Conservation (phyloP, 306 rosid species). For the Delonix regia region DNA sequence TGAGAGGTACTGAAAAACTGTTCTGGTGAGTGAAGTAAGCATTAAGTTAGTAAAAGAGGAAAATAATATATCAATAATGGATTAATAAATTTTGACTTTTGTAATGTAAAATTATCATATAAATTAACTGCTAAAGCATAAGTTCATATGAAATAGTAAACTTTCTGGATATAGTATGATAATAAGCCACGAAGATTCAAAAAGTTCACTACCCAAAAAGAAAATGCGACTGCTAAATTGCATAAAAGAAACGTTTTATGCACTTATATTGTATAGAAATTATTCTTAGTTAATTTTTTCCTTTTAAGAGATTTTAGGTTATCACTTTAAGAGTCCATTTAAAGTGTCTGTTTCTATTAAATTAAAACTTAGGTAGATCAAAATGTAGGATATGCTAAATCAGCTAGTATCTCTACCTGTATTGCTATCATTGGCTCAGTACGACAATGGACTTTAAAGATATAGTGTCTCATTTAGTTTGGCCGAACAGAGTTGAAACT, state of each 20-base stretch:
- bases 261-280: background rate
- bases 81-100: background rate
- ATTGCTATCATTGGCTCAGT: too few relatives aligned
- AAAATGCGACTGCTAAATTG: background rate
- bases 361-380: background rate
- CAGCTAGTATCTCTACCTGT: too few relatives aligned
- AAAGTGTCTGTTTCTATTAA: background rate
- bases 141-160: background rate
- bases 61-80: background rate
- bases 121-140: background rate
- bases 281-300: background rate
- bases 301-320: background rate
- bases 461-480: too few relatives aligned
- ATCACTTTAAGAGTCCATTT: background rate
- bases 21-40: background rate
- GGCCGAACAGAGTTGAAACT: too few relatives aligned
- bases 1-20: background rate
- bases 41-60: background rate
- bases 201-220: background rate
- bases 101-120: background rate
- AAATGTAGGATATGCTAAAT: too few relatives aligned
- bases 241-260: background rate
- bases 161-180: background rate
- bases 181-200: background rate
- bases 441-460: too few relatives aligned